Evolutionary conservation across 805 yeast genomes (phyloP), one percentile per base, ranked within the genome.

Genomic region (Metschnikowia dekortorum): DNA sequence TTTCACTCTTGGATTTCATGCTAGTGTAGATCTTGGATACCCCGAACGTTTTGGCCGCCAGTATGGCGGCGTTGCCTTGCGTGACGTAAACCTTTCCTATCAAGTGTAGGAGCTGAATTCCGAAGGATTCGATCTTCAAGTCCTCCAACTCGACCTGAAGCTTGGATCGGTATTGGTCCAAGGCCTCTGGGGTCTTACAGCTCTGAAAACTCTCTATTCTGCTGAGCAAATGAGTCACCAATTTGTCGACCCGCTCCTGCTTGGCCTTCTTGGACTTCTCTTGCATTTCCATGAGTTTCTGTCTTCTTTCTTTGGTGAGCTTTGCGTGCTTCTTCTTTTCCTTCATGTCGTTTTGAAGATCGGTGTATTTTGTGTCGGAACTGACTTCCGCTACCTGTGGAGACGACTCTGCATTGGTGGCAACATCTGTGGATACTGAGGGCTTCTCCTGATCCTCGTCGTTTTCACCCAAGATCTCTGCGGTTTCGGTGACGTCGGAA

Each of bases 81-180:
- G 79, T 74, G 49, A 76, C 76, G 68, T 94, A 94, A 5, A 88
- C 80, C 53, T 78, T 79, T 16, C 98, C 97, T 53, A 94, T 85
- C 16, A 92, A 73, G 57, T 85, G 90, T 56, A 92, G 72, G 46
- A 94, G 75, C 68, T 92, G 96, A 46, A 92, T 69, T 11, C 99
- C 99, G 71, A 94, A 94, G 48, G 96, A 88, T 74, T 94, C 99
- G 78, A 89, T 81, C 67, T 94, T 94, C 63, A 94, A 73, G 53
- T 87, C 87, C 57, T 87, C 91, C 40, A 87, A 80, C 62, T 87
- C 94, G 48, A 73, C 71, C 37, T 70, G 67, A 30, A 87, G 70
- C 56, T 82, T 81, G 10, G 60, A 59, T n/a, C 65, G 69, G 61
- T 80, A 86, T 0, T 85, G 76, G 6, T 67, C 65, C 47, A 85